Conservation (phyloP, 2,329 filamentous ascomycete genomes). For the Sclerotinia borealis region DNA sequence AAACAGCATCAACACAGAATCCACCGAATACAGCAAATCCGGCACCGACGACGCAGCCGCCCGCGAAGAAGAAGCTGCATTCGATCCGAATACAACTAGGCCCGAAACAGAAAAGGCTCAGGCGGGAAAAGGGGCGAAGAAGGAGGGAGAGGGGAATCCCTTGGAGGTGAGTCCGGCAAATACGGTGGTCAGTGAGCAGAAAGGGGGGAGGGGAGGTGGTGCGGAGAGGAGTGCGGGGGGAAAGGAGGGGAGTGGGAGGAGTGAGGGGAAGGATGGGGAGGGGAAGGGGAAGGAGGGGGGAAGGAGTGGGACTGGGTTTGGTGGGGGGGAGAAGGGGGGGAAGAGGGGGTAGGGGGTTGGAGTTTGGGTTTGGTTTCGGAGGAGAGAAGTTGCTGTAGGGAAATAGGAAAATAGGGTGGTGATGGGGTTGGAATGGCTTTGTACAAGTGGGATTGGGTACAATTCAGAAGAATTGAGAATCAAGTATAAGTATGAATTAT, state of each 20-base stretch:
- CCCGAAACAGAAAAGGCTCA: constrained; percentile 44
- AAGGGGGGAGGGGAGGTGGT: constrained; percentile 37
- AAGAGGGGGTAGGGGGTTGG: constrained; percentile 23
- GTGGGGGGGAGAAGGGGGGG: constrained; percentile 41
- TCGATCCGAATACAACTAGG: constrained; percentile 44
- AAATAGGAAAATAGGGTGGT: too few relatives aligned
- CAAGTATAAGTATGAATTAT: too few relatives aligned
- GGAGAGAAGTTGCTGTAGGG: too few relatives aligned
- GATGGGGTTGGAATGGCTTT: too few relatives aligned
- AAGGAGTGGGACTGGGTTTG: constrained; percentile 44
- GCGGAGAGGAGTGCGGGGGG: constrained; percentile 45
- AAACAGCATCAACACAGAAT: constrained; percentile 56
- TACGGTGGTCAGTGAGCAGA: constrained; percentile 46
- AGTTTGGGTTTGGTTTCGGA: not conserved
- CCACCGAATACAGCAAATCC: constrained; percentile 62
- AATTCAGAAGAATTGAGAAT: too few relatives aligned
- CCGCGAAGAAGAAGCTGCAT: constrained; percentile 55
- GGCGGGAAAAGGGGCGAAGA: constrained; percentile 28
- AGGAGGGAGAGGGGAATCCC: constrained; percentile 36
- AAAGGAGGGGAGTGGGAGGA: constrained; percentile 35
- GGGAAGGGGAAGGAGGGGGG: constrained; percentile 35
- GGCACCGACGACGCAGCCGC: constrained; percentile 56
- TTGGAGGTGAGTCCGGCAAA: constrained; percentile 58
- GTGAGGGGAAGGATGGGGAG: constrained; percentile 42
- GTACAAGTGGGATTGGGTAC: too few relatives aligned